Base-by-base conservation (phyloP, 2,329 filamentous ascomycete species). In the Aspergillus udagawae region DNA sequence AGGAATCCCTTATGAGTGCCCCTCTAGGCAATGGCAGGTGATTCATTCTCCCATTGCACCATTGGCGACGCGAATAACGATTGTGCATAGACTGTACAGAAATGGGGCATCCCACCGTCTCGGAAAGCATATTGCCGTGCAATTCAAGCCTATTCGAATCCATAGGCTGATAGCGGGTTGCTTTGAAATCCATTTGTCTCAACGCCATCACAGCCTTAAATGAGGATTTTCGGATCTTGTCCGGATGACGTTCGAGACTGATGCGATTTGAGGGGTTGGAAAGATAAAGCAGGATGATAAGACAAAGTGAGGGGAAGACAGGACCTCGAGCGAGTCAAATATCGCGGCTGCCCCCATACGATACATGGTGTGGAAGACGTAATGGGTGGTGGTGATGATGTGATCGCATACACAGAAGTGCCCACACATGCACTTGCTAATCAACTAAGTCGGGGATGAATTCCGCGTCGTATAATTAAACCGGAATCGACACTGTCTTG, bases 321-420 rank as follows among this genome's bases (percentile, higher is more conserved):
- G 51, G 53, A 28, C 21, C 14, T 54, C 49, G 56, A 61, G 56
- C 54, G 55, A 52, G 32, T 53, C 9, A 23, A 47, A 1, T 23
- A 48, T n/a, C 32, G 23, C 5, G 14, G 20, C 9, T 49, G 41
- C 20, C 2, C 21, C 35, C 45, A 27, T 45, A 54, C 41, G 21
- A 21, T 38, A 45, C 32, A 55, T 51, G 48, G 51, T 48, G 49
- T 27, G 53, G 49, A 68, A 70, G 66, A 59, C 65, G 71, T 57
- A 62, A 73, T 73, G 62, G 32, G 41, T 53, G 51, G 41, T 52
- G 56, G 35, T 50, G 63, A 73, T 73, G 71, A 69, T 67, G 69
- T 69, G 70, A 71, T 72, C 52, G 53, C 32, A 51, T 49, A 14
- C 9, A 25, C n/a, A 44, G 41, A 10, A 44, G 5, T 21, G 10